Evolutionary conservation across 768 basidiomycete species (phyloP), one percentile per base, ranked within the genome.

Genomic region (Leucosporidium scottii): DNA sequence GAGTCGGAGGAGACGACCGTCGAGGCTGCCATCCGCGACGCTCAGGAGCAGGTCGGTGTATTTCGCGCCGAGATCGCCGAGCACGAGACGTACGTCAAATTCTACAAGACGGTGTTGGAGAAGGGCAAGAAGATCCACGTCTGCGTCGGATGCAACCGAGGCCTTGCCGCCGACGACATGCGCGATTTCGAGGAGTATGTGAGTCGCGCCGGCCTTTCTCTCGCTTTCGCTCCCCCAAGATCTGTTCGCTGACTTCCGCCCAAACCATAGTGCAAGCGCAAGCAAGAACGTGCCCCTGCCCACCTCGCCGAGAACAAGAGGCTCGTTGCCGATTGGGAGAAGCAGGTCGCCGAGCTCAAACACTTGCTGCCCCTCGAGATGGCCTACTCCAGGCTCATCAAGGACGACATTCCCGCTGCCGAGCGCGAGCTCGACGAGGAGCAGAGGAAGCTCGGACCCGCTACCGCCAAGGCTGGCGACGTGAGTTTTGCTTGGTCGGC

Each of bases 131-230:
- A 81, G 59, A 84, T 86, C 69, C 86, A 87, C 74, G 77, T 81
- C 0, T 99, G 94, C 74, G 81, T 84, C 17, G 86, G 85, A 12
- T 98, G 94, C 76, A 85, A 86, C 73, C 84, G 93, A 1, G 81
- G 81, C 49, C 79, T 97, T 75, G 79, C 83, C 27, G 82, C 83
- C 31, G 74, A 76, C 2, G 86, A 86, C 54, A 72, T 84, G 56
- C 78, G 79, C 0, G 81, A 82, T 0, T 89, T 93, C 68, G 88
- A 93, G 77, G 83, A 82, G 78, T 85, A 85, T 74, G 91, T 90
- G 65, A 61, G 86, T 79, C 27, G 27, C 27, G 27, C 61, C 51
- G 13, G 23, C n/a, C 13, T 4, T 1, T 28, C 1, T n/a, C 21
- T 27, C 25, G 21, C 2, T 8, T 0, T 31, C 8, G 39, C n/a